These are phyloP conservation scores for Talaromyces sp. DNA, from an alignment of 2,329 filamentous ascomycete species.

Conservation along the genomic window DNA sequence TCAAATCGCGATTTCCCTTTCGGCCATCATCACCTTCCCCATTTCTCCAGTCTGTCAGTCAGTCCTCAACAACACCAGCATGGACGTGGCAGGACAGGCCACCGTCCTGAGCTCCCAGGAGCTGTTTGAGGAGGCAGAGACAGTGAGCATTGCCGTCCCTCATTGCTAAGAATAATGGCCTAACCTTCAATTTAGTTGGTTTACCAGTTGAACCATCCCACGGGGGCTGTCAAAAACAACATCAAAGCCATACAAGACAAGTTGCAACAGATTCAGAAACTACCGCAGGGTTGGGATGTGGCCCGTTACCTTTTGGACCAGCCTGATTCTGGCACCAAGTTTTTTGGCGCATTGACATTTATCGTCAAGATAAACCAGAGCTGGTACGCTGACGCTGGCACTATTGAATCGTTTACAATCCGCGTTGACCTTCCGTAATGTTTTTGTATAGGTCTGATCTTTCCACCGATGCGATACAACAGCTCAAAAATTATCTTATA, in stretches of 20 bases:
- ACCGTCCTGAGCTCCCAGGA: slow-evolving; percentile 22
- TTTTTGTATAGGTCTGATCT: slow-evolving; percentile 32
- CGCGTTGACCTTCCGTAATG: not conserved
- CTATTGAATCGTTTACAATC: not conserved
- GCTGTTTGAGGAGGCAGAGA: slow-evolving; percentile 27
- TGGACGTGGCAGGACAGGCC: slow-evolving; percentile 26
- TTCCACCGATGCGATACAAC: slow-evolving; percentile 27
- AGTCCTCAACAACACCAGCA: slow-evolving; percentile 7
- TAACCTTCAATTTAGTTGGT: slow-evolving; percentile 31
- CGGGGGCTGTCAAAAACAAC: slow-evolving; percentile 38
- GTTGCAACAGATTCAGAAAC: slow-evolving; percentile 72
- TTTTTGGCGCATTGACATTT: slow-evolving; percentile 88
- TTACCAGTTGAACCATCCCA: slow-evolving; percentile 38
- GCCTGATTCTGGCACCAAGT: slow-evolving; percentile 69
- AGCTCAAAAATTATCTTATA: slow-evolving; percentile 39
- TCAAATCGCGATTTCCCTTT: slow-evolving; percentile 11
- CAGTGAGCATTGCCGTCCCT: slow-evolving; percentile 18
- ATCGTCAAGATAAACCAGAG: slow-evolving; percentile 94
- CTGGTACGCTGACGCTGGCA: slow-evolving; percentile 50
- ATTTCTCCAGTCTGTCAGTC: not conserved
- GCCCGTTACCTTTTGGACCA: slow-evolving; percentile 69
- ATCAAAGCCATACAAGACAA: slow-evolving; percentile 61
- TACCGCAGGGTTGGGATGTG: slow-evolving; percentile 77
- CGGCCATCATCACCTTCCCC: not conserved
- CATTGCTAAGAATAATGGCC: not conserved